Base-by-base conservation (phyloP, 2,329 filamentous ascomycete species). In the Teratosphaeria viscida region DNA sequence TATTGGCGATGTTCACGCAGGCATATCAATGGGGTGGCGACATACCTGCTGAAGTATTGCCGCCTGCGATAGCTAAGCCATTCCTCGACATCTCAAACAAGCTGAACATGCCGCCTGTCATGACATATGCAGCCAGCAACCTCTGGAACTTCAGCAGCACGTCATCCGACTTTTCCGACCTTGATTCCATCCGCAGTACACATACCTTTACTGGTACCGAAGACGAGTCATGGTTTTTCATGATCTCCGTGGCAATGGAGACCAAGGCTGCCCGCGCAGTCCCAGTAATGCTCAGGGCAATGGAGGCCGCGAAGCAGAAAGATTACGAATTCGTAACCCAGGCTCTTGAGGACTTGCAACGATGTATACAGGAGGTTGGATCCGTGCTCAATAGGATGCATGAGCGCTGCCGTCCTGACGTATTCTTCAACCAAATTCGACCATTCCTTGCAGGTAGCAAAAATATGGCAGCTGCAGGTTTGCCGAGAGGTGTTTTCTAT, bases 191-290 rank as follows among this genome's bases (percentile, higher is more conserved):
- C 59, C 85, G 88, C 26, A 92, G 90, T 0, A 78, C 96, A 59
- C 85, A 85, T 68, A 96, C 94, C 16, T 92, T 96, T 69, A 97
- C 92, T 8, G 94, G 94, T 56, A 91, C 91, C 6, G 79, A 94
- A 56, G 92, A 97, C 70, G 94, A 99, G 76, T 95, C 92, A 61
- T 99, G 94, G 94, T 99, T 99, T 72, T 99, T 96, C 72, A 81
- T 97, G 16, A 85, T 97, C 57, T 96, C 91, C 0, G 89, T 96
- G 2, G 94, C 92, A 63, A 96, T 99, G 64, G 94, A 99, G 75
- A 91, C 92, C 59, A 87, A 90, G 60, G 92, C 90, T 32, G 94
- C 87, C 0, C 89, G 91, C 4, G 88, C 91, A 60, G 85, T 99
- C 57, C 86, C 91, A 0, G 77, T 96, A 60, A 96, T 96, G 90